Evolutionary conservation across 768 basidiomycete genomes (phyloP).

Genomic region (Kwoniella shandongensis): DNA sequence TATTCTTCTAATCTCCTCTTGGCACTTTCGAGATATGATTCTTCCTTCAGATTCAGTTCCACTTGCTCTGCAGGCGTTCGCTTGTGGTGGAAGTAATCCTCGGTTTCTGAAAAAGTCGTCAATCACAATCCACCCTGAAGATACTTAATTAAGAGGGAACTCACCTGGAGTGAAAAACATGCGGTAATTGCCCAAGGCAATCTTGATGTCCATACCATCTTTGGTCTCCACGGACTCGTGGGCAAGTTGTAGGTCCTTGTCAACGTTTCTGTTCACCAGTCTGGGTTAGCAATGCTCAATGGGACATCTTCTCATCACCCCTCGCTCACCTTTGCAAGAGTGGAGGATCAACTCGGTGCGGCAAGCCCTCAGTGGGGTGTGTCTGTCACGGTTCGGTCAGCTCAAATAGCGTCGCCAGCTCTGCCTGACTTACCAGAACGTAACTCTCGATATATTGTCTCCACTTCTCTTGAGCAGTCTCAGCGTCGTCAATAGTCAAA

Average conservation of each 20-base stretch:
- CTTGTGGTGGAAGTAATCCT: conserved; percentile 46
- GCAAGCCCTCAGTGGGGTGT: conserved; percentile 56
- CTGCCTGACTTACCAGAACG: conserved; percentile 47
- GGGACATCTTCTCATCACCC: too few species aligned
- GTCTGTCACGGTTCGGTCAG: conserved; percentile 34
- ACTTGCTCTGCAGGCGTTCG: conserved; percentile 21
- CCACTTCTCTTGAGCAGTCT: conserved; percentile 55
- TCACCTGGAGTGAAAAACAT: conserved; percentile 53
- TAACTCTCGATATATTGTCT: conserved; percentile 57
- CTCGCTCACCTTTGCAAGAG: conserved; percentile 52
- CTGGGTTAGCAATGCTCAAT: neutral
- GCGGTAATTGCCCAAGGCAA: conserved; percentile 50
- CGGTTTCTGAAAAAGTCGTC: conserved; percentile 26
- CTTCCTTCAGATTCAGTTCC: conserved; percentile 15
- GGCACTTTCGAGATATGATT: conserved; percentile 8
- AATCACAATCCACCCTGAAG: too few species aligned
- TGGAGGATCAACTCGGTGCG: conserved; percentile 53
- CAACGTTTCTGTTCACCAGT: conserved; percentile 27
- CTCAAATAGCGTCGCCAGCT: conserved; percentile 10
- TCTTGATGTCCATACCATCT: conserved; percentile 49
- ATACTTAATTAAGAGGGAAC: conserved; percentile 12
- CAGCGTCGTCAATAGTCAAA: conserved; percentile 56
- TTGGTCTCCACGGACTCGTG: conserved; percentile 25
- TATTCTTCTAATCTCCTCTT: conserved; percentile 25
- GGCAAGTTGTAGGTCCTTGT: conserved; percentile 17